Conservation (phyloP, 2,329 filamentous ascomycete species). For the Monilinia laxa region DNA sequence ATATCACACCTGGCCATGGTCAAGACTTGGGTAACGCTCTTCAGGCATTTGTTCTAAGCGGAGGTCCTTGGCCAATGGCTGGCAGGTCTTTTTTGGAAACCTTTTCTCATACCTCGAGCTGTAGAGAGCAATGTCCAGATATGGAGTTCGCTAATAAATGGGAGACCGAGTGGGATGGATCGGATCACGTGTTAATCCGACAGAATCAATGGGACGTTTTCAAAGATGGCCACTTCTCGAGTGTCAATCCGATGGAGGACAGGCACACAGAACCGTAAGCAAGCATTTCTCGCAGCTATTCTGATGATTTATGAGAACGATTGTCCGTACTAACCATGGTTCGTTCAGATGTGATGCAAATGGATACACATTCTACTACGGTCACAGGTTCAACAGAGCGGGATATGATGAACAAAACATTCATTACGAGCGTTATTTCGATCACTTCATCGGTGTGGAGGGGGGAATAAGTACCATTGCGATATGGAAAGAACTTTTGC, state of each 20-base stretch:
- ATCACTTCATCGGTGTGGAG: neutral
- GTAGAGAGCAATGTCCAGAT: neutral
- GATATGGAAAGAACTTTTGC: neutral
- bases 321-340: neutral
- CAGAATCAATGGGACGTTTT: neutral
- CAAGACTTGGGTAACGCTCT: conserved; percentile 5
- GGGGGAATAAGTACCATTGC: neutral
- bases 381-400: neutral
- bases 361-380: neutral
- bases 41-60: conserved; percentile 8
- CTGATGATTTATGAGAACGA: neutral
- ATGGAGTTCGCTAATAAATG: neutral
- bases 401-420: neutral
- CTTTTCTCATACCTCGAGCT: neutral
- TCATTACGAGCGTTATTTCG: neutral
- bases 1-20: neutral
- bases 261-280: neutral
- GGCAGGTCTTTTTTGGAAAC: neutral
- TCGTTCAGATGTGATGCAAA: neutral
- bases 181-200: neutral
- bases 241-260: neutral
- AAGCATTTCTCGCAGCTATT: neutral
- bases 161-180: neutral
- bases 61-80: neutral
- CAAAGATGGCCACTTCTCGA: neutral